Base-by-base conservation (phyloP, 108 stramenopile genomes). In the Fistulifera pelliculosa region DNA sequence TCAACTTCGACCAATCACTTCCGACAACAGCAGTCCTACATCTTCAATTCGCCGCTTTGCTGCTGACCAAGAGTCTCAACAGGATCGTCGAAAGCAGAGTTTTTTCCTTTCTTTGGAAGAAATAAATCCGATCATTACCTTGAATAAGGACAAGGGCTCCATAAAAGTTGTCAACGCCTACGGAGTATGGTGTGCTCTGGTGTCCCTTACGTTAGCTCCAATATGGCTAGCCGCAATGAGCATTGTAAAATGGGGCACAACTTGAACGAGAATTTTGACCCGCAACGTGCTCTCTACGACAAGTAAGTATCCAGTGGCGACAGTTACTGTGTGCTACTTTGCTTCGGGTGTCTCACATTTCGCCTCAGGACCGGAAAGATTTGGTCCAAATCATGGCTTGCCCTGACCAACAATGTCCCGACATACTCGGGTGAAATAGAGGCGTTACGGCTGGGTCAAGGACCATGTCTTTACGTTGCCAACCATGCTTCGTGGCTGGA, bases 401-500 rank as follows among this genome's bases (percentile, higher is more conserved):
- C 73, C 11, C 21, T 81, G 54, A 77, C 79, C 6, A 54, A 77
- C 42, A 71, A 54, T 42, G 76, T 76, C 53, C 85, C 85, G 0
- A 58, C 69, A 19, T 57, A 83, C 35, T 67, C 52, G 1, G 85
- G 85, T 1, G 66, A 80, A 38, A 47, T 80, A 16, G 65, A 68
- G 31, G 61, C 28, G 24, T 67, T 60, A 54, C 48, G 55, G 35
- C 58, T 27, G 50, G 47, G 23, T 18, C 26, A 45, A 40, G 56
- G 61, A 15, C 47, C 59, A 15, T 83, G 80, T 52, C 57, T 89
- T 41, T 84, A 68, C 62, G 87, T 89, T 13, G 87, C 87, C 17
- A 89, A 89, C 55, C 87, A 89, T 56, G 78, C 87, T 0, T 65
- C 60, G 7, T 89, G 81, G 79, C 54, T 89, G 53, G 87, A 89